These are phyloP conservation scores for Citrullus amarus DNA, from an alignment of 306 rosid genomes.

Conservation along the genomic window DNA sequence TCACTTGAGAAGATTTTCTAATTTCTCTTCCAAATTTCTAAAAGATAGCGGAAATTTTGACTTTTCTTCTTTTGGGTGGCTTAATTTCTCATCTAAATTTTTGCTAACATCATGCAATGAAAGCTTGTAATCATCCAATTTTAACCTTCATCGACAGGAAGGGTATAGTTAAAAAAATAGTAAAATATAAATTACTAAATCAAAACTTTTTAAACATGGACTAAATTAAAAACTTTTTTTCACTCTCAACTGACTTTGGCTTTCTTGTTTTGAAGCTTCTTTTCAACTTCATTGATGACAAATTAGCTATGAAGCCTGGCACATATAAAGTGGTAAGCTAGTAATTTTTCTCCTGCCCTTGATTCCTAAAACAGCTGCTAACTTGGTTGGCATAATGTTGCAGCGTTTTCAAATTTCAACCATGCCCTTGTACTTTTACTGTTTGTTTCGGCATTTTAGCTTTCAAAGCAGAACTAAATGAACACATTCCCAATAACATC, in stretches of 20 bases:
- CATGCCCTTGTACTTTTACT: slow-evolving; percentile 12
- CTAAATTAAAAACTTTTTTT: neutral
- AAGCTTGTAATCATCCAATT: neutral
- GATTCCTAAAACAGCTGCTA: neutral
- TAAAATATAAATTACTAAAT: neutral
- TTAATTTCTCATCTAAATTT: neutral
- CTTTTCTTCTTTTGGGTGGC: neutral
- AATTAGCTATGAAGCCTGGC: slow-evolving; percentile 40
- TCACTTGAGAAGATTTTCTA: neutral
- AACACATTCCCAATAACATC: neutral
- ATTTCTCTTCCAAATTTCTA: neutral
- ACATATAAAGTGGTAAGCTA: slow-evolving; percentile 64
- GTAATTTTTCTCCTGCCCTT: neutral
- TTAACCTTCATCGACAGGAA: neutral
- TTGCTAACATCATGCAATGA: neutral
- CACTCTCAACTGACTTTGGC: slow-evolving; percentile 9
- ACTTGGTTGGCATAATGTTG: neutral
- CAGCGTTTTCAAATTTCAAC: neutral
- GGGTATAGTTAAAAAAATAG: neutral
- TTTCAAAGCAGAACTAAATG: neutral
- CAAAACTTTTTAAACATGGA: neutral
- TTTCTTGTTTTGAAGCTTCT: slow-evolving; percentile 34
- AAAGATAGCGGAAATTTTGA: neutral
- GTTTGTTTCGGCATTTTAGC: neutral
- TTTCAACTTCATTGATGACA: slow-evolving; percentile 51